phyloP scores from a whole-genome alignment of 192 early-diverging fungal genomes.

The Linnemannia elongata region DNA sequence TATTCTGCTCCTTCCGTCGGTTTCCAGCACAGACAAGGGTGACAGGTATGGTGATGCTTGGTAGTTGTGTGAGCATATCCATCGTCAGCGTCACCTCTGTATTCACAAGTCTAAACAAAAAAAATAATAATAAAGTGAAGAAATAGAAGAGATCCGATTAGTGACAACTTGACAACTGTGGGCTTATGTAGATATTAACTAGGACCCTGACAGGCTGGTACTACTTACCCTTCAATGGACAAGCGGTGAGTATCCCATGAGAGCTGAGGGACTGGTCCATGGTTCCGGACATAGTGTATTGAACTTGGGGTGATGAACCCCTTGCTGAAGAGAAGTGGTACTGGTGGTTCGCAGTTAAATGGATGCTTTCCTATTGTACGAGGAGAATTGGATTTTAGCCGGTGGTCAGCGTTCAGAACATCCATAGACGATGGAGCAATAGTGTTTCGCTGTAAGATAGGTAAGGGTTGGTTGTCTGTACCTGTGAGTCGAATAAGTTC shows the following conservation, averaged over 20 bases:
- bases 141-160: not conserved
- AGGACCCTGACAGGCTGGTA: not conserved
- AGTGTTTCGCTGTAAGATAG: not conserved
- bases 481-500: constrained; percentile 65
- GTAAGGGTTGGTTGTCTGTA: not conserved
- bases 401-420: not conserved
- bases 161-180: not conserved
- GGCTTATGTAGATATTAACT: not conserved
- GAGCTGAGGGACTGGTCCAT: constrained; percentile 73
- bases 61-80: constrained; percentile 62
- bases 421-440: not conserved
- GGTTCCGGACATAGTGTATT: constrained; percentile 80
- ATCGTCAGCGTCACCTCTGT: constrained; percentile 63
- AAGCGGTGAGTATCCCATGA: constrained; percentile 59
- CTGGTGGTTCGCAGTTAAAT: constrained; percentile 69
- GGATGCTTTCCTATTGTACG: constrained; percentile 63
- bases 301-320: constrained; percentile 70
- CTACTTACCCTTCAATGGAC: constrained; percentile 58
- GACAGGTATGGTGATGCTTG: constrained; percentile 63
- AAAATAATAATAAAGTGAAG: not conserved
- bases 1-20: constrained; percentile 78
- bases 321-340: constrained; percentile 57
- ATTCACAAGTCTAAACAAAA: constrained; percentile 59
- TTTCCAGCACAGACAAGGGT: constrained; percentile 78
- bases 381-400: not conserved